Percentiles rank a stretch among this genome's conserved stretches.
Evolutionary conservation across 2,329 filamentous ascomycete species (phyloP).

Genomic region (Leptographium lundbergii): DNA sequence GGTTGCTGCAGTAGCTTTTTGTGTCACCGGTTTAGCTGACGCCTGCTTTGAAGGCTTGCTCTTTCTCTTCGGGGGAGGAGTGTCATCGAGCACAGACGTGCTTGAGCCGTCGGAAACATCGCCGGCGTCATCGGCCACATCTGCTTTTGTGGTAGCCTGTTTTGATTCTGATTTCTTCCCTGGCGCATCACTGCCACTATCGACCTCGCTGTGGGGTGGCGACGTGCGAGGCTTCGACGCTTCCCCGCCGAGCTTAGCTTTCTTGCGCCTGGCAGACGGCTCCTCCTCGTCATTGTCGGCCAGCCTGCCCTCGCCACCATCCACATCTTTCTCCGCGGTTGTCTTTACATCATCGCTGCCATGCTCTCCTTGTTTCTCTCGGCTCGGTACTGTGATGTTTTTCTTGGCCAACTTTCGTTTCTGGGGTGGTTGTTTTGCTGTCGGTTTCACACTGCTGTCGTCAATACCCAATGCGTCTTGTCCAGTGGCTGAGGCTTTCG

Average conservation of each 20-base stretch:
- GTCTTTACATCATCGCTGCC: background rate
- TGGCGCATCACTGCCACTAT: background rate
- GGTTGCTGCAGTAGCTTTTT: slow-evolving; percentile 23
- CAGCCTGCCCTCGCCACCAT: background rate
- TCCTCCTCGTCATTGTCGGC: background rate
- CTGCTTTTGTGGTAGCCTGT: background rate
- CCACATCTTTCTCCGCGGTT: background rate
- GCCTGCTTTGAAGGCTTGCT: slow-evolving; percentile 30
- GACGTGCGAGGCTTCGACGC: background rate
- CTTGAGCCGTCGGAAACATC: slow-evolving; percentile 44
- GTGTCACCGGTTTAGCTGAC: background rate
- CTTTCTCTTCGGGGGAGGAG: slow-evolving; percentile 19
- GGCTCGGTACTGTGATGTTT: slow-evolving; percentile 1
- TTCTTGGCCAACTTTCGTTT: background rate
- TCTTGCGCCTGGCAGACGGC: background rate
- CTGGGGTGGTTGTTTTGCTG: background rate
- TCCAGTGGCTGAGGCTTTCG: slow-evolving; percentile 8
- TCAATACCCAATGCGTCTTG: slow-evolving; percentile 4
- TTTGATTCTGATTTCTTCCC: background rate
- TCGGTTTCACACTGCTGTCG: background rate
- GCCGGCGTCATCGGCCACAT: background rate
- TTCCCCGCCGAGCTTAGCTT: slow-evolving; percentile 4
- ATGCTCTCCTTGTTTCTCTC: background rate
- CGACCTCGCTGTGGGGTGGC: background rate
- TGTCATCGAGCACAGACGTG: slow-evolving; percentile 68